Base-by-base conservation (phyloP, 1,284 basidiomycete genomes). In the Puccinia novopanici region DNA sequence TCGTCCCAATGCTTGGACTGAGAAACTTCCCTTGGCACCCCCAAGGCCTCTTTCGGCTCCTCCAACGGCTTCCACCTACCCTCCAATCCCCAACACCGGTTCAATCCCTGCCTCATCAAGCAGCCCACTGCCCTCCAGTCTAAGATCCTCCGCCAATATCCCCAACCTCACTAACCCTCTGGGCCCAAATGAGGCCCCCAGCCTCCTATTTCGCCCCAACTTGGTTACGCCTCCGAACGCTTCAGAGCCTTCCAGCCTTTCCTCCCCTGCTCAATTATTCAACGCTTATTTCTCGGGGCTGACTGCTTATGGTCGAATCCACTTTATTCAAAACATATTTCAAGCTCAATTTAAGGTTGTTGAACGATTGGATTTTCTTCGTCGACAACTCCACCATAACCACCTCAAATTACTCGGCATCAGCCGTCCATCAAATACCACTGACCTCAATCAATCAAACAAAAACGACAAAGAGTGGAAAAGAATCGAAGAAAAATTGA, bases 1-100 rank as follows among this genome's bases (percentile, higher is more conserved):
- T 24, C 55, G 79, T 24, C 79, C 79, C n/a, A 75, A 68, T 68
- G 57, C 71, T n/a, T 80, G 79, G 79, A 74, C 79, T 42, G 72
- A 80, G 63, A 63, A 80, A 27, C 40, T 78, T 30, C 22, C 75
- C 13, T 8, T 65, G 10, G 22, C 71, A 0, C 72, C 59, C n/a
- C 12, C 57, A 24, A 65, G 71, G 68, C 63, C 79, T 24, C 13
- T 63, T 34, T 80, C 79, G 50, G 72, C 79, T 42, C 79, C 79
- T 63, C 79, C 79, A 17, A 67, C 61, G n/a, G 40, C 63, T 17
- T 22, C 70, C 10, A 48, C 37, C 55, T 8, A 50, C 50, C 48
- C 34, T 30, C 27, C 70, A 68, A 45, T n/a, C 12, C 30, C 42
- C n/a, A n/a, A n/a, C 37, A 59, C 52, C 57, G 27, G 30, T 30